Conservation (phyloP, 2,329 filamentous ascomycete genomes). For the Magnaporthiopsis poae region DNA sequence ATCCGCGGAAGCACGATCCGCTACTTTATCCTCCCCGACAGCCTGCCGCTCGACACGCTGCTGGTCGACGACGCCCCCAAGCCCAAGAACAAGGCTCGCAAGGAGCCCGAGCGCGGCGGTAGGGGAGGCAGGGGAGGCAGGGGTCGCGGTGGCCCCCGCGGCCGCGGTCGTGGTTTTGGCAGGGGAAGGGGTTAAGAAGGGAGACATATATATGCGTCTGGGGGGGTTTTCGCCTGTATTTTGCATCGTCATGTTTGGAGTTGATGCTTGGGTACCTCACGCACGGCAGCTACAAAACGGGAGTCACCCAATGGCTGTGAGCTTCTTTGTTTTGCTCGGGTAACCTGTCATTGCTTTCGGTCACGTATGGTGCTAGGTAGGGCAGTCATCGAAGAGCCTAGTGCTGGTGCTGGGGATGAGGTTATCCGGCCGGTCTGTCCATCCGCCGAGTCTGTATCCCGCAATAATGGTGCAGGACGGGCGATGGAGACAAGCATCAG, state of each 20-base stretch:
- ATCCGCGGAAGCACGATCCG: conserved; percentile 91
- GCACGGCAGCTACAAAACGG: too few species aligned
- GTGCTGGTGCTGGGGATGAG: background rate
- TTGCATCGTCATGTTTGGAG: background rate
- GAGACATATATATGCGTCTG: background rate
- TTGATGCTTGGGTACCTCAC: too few species aligned
- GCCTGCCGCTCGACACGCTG: conserved; percentile 84
- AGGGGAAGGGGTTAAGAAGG: conserved; percentile 12
- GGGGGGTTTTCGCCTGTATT: background rate
- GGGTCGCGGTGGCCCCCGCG: conserved; percentile 28
- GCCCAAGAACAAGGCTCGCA: conserved; percentile 98
- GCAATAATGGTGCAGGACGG: background rate
- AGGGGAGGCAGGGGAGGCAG: conserved; percentile 44
- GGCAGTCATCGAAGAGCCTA: background rate
- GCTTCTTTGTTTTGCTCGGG: too few species aligned
- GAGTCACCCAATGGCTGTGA: too few species aligned
- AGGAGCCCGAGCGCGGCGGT: conserved; percentile 62
- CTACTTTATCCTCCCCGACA: conserved; percentile 94
- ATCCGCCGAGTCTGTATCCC: background rate
- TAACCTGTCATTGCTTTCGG: too few species aligned
- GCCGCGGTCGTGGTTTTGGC: conserved; percentile 21
- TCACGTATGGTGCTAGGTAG: too few species aligned
- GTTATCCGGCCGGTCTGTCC: background rate
- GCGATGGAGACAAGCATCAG: background rate
- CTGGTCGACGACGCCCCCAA: conserved; percentile 94